These are phyloP conservation scores for Rhodomyrtus tomentosa DNA, from an alignment of 345 rosid genomes.

Conservation along the genomic window DNA sequence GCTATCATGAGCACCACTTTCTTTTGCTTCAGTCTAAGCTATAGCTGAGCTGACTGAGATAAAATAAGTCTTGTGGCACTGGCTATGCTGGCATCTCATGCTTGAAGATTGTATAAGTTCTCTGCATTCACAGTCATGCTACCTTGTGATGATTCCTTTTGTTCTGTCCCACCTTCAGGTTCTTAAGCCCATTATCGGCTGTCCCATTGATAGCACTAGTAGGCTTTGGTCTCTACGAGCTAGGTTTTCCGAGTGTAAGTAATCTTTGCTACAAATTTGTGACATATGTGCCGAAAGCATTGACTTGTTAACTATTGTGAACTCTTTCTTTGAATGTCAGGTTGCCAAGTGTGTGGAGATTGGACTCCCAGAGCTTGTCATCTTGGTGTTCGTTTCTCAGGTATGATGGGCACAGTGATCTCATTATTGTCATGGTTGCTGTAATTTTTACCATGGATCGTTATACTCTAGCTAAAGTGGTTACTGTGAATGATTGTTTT, in stretches of 20 bases:
- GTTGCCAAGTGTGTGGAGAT: conserved; percentile 96
- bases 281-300: neutral
- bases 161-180: conserved; percentile 28
- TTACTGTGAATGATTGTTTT: conserved; percentile 1
- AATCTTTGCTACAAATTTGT: neutral
- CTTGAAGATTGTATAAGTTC: neutral
- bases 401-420: conserved; percentile 13
- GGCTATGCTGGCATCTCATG: neutral
- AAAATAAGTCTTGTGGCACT: neutral
- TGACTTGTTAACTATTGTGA: neutral
- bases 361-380: conserved; percentile 79
- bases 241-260: conserved; percentile 97
- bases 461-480: neutral
- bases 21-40: neutral
- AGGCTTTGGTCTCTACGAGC: conserved; percentile 92
- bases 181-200: conserved; percentile 90
- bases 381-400: conserved; percentile 80
- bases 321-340: conserved; percentile 17
- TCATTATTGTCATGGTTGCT: neutral
- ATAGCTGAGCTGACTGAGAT: neutral
- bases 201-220: conserved; percentile 84
- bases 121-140: neutral
- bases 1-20: neutral
- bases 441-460: neutral
- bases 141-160: neutral